phyloP scores from a whole-genome alignment of 2,329 filamentous ascomycete genomes.

The Phyllosticta paracitricarpa region DNA sequence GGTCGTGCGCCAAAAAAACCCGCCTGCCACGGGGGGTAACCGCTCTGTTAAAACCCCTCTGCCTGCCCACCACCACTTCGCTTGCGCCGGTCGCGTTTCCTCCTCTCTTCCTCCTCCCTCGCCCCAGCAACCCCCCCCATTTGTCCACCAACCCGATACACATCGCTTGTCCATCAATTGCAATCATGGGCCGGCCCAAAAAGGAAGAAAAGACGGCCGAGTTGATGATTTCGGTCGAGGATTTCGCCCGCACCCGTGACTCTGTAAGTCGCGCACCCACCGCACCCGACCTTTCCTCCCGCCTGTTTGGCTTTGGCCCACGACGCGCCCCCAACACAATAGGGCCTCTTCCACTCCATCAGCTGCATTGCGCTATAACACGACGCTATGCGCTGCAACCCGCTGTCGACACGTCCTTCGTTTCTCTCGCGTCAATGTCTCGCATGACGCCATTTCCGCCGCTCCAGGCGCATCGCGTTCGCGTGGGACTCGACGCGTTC shows the following conservation, averaged over 20 bases:
- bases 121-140: background rate
- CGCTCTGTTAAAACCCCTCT: background rate
- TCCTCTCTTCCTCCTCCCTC: background rate
- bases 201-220: conserved; percentile 22
- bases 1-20: background rate
- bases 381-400: background rate
- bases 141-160: background rate
- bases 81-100: background rate
- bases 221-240: conserved; percentile 52
- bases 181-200: conserved; percentile 3
- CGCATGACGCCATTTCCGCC: background rate
- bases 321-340: background rate
- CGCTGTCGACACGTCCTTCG: background rate
- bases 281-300: conserved; percentile 10
- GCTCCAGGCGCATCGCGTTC: conserved; percentile 8
- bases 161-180: background rate
- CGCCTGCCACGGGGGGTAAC: background rate
- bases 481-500: conserved; percentile 3
- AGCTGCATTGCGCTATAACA: background rate
- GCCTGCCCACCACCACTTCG: background rate
- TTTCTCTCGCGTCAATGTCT: background rate
- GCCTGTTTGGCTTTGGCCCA: conserved; percentile 4
- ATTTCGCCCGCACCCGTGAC: conserved; percentile 72
- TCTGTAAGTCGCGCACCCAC: conserved; percentile 50
- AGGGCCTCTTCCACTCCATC: conserved; percentile 1